These are phyloP conservation scores for Voacanga thouarsii DNA, from an alignment of 257 asterid genomes.

Conservation along the genomic window DNA sequence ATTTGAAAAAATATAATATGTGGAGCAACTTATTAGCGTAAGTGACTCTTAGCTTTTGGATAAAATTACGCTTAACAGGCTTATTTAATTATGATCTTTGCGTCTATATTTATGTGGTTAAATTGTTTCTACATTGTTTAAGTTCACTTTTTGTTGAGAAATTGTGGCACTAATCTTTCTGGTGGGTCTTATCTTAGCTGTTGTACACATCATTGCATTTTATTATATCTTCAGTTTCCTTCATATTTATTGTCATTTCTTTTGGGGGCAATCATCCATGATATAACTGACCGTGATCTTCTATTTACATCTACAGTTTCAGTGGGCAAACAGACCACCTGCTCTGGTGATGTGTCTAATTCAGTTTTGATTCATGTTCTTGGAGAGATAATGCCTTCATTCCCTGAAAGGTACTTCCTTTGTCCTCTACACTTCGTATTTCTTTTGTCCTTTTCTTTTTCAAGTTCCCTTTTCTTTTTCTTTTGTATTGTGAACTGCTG, in stretches of 20 bases:
- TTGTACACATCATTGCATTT: neutral
- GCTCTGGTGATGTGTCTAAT: neutral
- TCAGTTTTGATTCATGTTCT: neutral
- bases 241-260: neutral
- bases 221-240: neutral
- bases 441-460: too few relatives aligned
- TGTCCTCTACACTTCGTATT: neutral
- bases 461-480: neutral
- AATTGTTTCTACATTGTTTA: neutral
- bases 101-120: slow-evolving; percentile 1
- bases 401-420: neutral
- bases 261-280: neutral
- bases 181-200: neutral
- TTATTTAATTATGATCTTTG: neutral
- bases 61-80: neutral
- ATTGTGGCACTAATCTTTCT: neutral
- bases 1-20: too few relatives aligned
- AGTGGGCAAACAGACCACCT: neutral
- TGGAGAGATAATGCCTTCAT: neutral
- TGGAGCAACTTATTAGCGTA: neutral
- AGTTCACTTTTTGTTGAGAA: neutral
- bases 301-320: neutral
- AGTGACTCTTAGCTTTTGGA: neutral
- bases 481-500: neutral
- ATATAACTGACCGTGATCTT: neutral